A percentile compares a stretch with the other conserved stretches of the same genome.
These are phyloP conservation scores for Trichoderma cornu-damae DNA, from an alignment of 2,329 filamentous ascomycete genomes.

Conservation along the genomic window DNA sequence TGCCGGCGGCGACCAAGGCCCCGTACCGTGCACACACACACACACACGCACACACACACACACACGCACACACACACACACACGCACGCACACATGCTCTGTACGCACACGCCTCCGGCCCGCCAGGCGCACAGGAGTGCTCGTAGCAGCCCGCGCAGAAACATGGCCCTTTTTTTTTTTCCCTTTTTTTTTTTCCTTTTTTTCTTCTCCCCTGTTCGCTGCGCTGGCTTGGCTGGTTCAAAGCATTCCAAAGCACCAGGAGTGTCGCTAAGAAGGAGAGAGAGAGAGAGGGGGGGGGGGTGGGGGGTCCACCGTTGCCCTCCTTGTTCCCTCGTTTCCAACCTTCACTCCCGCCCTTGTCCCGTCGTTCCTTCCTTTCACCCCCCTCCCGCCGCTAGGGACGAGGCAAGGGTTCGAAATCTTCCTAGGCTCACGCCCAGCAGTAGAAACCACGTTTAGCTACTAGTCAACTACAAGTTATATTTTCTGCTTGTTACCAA, in stretches of 20 bases:
- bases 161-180: neutral
- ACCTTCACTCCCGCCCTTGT: neutral
- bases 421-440: conserved; percentile 16
- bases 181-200: conserved; percentile 2
- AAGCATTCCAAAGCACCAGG: conserved; percentile 10
- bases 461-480: no score
- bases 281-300: no score
- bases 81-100: conserved; percentile 7
- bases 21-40: conserved; percentile 1
- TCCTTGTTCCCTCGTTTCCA: neutral
- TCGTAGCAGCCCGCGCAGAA: neutral
- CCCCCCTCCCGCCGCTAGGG: conserved; percentile 4
- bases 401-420: neutral
- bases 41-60: conserved; percentile 6
- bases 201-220: conserved; percentile 10
- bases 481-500: no score
- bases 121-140: neutral
- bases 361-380: conserved; percentile 7
- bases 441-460: conserved; percentile 22
- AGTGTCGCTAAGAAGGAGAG: neutral
- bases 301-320: neutral
- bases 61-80: conserved; percentile 6
- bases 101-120: conserved; percentile 4
- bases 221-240: neutral
- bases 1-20: conserved; percentile 1